Evolutionary conservation across 805 yeast genomes (phyloP), one percentile per base, ranked within the genome.

Genomic region (Kurtzmaniella fragi): DNA sequence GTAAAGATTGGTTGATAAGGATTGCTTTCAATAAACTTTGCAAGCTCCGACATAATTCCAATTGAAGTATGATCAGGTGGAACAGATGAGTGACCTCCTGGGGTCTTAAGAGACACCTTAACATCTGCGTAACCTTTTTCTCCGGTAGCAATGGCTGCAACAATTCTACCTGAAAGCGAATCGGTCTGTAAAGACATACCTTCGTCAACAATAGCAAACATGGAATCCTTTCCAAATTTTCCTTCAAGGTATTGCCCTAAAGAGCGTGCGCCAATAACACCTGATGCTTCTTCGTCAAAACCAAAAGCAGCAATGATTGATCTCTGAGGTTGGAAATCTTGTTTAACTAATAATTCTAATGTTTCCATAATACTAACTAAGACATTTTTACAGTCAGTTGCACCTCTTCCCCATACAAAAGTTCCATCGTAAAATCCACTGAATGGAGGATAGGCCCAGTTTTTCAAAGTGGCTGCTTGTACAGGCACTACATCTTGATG

Each of bases 401-500:
- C 56, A 31, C 96, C 95, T 53, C 95, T 75, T 5, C 95, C 95
- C 73, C 80, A 84, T 4, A 88, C 50, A 32, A 54, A 62, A 29
- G 70, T 63, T 10, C 87, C 88, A 50, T 87, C 95, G 53, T 65
- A 84, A 49, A 71, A 65, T 2, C 67, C 70, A 13, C 50, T 57
- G 43, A 78, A 83, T 6, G 95, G 95, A 8, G 80, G 80, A 53
- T 77, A 68, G 1, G 64, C 62, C 95, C 95, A 86, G 40, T 74
- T 65, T 23, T 54, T 56, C 37, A 69, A 57, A 0, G 88, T 78
- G 20, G 73, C 75, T 11, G 58, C 56, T 47, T 78, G 83, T 10
- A 84, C 82, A 1, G 95, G 95, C 16, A 86, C 95, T 4, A 82
- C 87, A 52, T 85, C 95, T 57, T 77, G 82, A 54, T 85, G 95